Conservation (phyloP, 345 rosid species). For the Euphorbia tirucalli region DNA sequence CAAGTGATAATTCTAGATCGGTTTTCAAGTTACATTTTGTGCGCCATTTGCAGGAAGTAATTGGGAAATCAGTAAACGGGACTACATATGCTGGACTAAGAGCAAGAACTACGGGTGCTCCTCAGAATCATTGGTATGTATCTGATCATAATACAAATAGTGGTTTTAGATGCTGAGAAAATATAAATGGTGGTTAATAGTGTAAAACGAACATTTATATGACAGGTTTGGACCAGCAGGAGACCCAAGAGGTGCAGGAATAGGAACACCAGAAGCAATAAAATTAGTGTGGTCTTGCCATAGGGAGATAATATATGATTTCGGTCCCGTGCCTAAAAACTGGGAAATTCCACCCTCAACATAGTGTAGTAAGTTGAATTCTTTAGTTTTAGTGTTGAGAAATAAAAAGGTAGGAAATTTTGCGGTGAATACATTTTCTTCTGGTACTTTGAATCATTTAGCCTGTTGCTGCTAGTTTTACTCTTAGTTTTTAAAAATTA, state of each 20-base stretch:
- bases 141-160: no score
- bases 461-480: no score
- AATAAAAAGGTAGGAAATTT: background rate
- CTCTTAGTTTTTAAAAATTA: no score
- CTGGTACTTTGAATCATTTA: no score
- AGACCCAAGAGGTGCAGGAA: slow-evolving; percentile 98
- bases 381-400: background rate
- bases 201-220: background rate
- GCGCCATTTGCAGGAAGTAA: slow-evolving; percentile 75
- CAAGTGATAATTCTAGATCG: no score
- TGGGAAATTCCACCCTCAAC: slow-evolving; percentile 89
- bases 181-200: no score
- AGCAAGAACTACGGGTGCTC: slow-evolving; percentile 98
- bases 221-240: slow-evolving; percentile 98
- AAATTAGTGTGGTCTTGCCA: slow-evolving; percentile 98
- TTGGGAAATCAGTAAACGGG: slow-evolving; percentile 87
- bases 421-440: no score
- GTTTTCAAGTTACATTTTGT: no score
- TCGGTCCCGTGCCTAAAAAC: slow-evolving; percentile 68
- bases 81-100: slow-evolving; percentile 94
- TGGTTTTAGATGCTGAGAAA: background rate
- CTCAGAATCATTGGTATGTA: slow-evolving; percentile 92
- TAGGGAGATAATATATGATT: slow-evolving; percentile 85
- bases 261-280: slow-evolving; percentile 97
- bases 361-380: slow-evolving; percentile 22